Evolutionary conservation across 169 alveolate species (phyloP), one percentile per base, ranked within the genome.

Genomic region (Theileria parva): DNA sequence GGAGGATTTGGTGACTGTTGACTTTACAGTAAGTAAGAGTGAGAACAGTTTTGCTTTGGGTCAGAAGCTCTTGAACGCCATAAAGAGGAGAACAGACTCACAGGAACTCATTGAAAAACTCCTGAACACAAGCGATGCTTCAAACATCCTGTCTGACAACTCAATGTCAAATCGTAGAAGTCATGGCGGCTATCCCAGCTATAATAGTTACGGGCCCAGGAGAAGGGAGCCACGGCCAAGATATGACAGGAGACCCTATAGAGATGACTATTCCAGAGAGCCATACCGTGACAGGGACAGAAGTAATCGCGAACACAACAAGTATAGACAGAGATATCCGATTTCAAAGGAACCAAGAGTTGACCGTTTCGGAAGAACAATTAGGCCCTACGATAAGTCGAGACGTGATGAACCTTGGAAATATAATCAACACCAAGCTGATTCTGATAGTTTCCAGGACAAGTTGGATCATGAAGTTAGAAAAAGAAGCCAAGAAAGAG

Each of bases 81-180:
- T 83, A 19, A 81, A 83, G 66, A 61, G 73, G 8, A 61, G 89
- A n/a, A 23, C 85, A 7, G 89, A 83, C 74, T 81, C 85, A 2
- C 79, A 83, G 67, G 51, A 37, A 37, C 60, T 83, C 21, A 83
- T 83, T 34, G 77, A 79, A 2, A 78, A 71, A 64, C 63, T 83
- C 63, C 30, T 80, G 61, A 74, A 73, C 63, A 75, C 79, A 23
- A 70, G 48, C n/a, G 89, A 83, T 25, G 19, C 60, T n/a, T 77
- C 64, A 32, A 74, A 60, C 50, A 53, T 83, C 13, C 37, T 48
- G 60, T 19, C 77, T 59, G 65, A 37, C 17, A 17, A 44, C 48
- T 37, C 48, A 8, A 37, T 37, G 4, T 37, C 48, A 8, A 37
- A 37, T 37, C 48, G 48, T 37, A 37, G 48, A 37, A 37, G 13